Evolutionary conservation across 371 early-diverging fungal genomes (phyloP).

Genomic region (Saksenaea vasiformis): DNA sequence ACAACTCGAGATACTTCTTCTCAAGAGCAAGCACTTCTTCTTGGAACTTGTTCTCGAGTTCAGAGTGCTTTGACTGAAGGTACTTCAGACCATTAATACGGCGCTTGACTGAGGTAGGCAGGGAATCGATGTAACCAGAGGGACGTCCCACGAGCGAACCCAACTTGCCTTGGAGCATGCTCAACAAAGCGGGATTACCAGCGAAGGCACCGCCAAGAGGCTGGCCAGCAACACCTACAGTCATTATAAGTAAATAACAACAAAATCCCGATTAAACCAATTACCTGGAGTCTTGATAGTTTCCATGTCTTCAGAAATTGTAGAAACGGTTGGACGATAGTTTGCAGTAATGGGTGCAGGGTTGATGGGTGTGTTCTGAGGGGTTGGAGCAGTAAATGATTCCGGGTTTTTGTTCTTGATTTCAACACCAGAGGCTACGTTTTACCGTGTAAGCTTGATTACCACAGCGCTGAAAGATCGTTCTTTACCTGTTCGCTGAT

Average conservation of each 20-base stretch:
- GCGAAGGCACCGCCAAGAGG: slow-evolving; percentile 39
- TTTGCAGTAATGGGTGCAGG: slow-evolving; percentile 63
- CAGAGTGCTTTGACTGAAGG: slow-evolving; percentile 80
- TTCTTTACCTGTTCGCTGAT: slow-evolving; percentile 1
- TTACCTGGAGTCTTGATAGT: slow-evolving; percentile 31
- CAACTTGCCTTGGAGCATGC: slow-evolving; percentile 71
- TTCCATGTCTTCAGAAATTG: slow-evolving; percentile 54
- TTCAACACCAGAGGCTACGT: slow-evolving; percentile 2
- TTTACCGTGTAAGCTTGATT: not conserved
- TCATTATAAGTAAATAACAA: slow-evolving; percentile 8
- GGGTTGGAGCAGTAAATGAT: slow-evolving; percentile 62
- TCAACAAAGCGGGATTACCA: slow-evolving; percentile 52
- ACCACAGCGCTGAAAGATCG: not conserved
- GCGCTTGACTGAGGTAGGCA: slow-evolving; percentile 75
- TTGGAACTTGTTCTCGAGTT: slow-evolving; percentile 82
- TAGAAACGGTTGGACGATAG: slow-evolving; percentile 47
- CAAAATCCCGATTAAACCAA: not conserved
- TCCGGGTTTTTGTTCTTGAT: slow-evolving; percentile 39
- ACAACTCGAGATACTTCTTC: slow-evolving; percentile 85
- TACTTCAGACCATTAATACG: slow-evolving; percentile 84
- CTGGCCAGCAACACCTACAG: slow-evolving; percentile 16
- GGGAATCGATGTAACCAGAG: slow-evolving; percentile 80
- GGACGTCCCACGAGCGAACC: slow-evolving; percentile 77
- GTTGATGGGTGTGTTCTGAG: slow-evolving; percentile 76
- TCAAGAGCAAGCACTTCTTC: slow-evolving; percentile 90